Percentiles rank a stretch among this genome's conserved stretches.
Conservation (phyloP, 805 yeast genomes). For the Sporopachydermia quercuum region DNA sequence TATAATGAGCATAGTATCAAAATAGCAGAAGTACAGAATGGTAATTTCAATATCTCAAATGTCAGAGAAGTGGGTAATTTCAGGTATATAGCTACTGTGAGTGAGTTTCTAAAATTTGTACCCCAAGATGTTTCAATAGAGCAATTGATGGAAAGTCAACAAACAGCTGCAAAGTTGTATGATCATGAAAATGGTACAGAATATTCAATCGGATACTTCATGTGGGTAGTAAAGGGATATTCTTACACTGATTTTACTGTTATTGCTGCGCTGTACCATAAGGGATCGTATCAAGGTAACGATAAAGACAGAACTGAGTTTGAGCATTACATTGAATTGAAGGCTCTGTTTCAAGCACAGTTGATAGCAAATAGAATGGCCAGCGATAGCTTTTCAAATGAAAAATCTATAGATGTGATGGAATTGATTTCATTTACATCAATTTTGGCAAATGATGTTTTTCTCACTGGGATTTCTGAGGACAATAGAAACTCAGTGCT, state of each 20-base stretch:
- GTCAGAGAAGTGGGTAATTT: neutral
- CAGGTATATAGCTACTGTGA: neutral
- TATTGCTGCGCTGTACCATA: neutral
- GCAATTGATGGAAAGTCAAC: neutral
- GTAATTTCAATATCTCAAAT: neutral
- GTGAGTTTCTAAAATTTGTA: neutral
- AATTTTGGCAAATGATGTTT: too few species aligned
- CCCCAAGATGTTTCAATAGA: neutral
- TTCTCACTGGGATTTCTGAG: too few species aligned
- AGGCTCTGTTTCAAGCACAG: neutral
- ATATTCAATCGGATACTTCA: neutral
- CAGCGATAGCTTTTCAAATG: too few species aligned
- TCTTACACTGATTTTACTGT: neutral
- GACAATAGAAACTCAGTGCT: too few species aligned
- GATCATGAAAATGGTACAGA: neutral
- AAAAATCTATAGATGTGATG: too few species aligned
- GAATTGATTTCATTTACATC: too few species aligned
- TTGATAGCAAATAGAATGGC: too few species aligned
- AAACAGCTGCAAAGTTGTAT: neutral
- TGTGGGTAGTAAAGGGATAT: neutral
- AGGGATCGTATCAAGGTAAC: neutral
- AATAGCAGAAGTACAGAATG: neutral
- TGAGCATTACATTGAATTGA: neutral
- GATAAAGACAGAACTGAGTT: neutral
- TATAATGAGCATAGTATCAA: neutral